A percentile compares a stretch with the other conserved stretches of the same genome.
phyloP scores from a whole-genome alignment of 495 filamentous ascomycete genomes.

The Daldinia vernicosa region DNA sequence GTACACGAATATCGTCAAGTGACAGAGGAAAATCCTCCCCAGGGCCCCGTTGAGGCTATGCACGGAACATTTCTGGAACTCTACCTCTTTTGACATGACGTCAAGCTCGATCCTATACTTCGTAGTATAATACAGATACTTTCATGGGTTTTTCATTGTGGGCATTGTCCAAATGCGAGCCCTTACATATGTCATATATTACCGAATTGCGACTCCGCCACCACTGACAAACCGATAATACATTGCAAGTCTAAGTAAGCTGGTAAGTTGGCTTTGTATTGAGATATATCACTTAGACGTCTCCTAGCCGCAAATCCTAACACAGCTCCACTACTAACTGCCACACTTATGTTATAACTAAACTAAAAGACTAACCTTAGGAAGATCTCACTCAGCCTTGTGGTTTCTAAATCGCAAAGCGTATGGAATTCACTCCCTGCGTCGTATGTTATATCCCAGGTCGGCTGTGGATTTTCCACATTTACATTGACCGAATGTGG shows the following conservation, averaged over 20 bases:
- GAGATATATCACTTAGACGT: not conserved
- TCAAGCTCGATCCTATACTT: not conserved
- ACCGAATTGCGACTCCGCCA: not conserved
- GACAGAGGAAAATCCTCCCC: not conserved
- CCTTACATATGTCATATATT: too few species aligned
- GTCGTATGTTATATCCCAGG: not conserved
- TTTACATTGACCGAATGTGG: not conserved
- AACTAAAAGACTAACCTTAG: too few species aligned
- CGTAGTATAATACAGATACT: too few species aligned
- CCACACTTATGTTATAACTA: too few species aligned
- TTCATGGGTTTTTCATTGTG: too few species aligned
- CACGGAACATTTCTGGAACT: constrained; percentile 26
- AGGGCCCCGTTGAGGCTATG: constrained; percentile 4
- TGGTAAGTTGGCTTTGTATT: not conserved
- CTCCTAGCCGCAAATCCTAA: not conserved
- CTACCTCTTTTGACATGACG: constrained; percentile 25
- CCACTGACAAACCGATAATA: not conserved
- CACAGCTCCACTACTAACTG: not conserved
- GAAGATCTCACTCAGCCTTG: not conserved
- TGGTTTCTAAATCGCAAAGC: not conserved
- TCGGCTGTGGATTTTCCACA: not conserved
- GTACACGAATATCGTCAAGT: not conserved
- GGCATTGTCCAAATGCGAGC: too few species aligned
- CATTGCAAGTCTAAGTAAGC: not conserved
- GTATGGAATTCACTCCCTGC: not conserved